A percentile compares a stretch with the other conserved stretches of the same genome.
Evolutionary conservation across 1,284 basidiomycete genomes (phyloP).

Genomic region (Ganoderma boninense): DNA sequence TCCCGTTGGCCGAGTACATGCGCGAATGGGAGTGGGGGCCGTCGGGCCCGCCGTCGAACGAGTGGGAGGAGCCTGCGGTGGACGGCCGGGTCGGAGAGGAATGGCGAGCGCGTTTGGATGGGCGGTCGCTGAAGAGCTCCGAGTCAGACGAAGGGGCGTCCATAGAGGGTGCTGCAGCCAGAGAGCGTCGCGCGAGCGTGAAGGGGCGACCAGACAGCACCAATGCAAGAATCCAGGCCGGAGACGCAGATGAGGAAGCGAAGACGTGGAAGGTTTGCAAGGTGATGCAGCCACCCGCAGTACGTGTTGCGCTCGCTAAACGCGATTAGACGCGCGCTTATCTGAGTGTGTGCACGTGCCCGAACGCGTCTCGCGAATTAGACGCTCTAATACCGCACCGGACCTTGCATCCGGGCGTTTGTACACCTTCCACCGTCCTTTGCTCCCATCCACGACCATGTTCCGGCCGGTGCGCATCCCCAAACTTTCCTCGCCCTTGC

Average conservation of each 20-base stretch:
- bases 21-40: slow-evolving; percentile 7
- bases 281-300: background rate
- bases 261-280: slow-evolving; percentile 1
- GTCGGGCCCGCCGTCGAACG: slow-evolving; percentile 9
- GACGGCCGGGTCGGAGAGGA: slow-evolving; percentile 23
- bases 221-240: background rate
- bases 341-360: slow-evolving; percentile 3
- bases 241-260: background rate
- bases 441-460: slow-evolving; percentile 25
- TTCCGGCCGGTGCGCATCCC: slow-evolving; percentile 33
- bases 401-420: slow-evolving; percentile 11
- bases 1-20: slow-evolving; percentile 31
- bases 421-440: background rate
- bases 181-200: slow-evolving; percentile 1
- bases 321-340: background rate
- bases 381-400: slow-evolving; percentile 10
- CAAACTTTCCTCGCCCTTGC: slow-evolving; percentile 12
- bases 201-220: background rate
- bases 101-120: slow-evolving; percentile 43
- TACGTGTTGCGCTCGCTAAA: background rate
- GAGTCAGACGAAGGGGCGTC: slow-evolving; percentile 39
- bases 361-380: slow-evolving; percentile 2
- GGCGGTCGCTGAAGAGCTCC: slow-evolving; percentile 37
- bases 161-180: slow-evolving; percentile 22
- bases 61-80: slow-evolving; percentile 6